These are phyloP conservation scores for Sarocladium oryzae DNA, from an alignment of 2,329 filamentous ascomycete species.

Conservation along the genomic window DNA sequence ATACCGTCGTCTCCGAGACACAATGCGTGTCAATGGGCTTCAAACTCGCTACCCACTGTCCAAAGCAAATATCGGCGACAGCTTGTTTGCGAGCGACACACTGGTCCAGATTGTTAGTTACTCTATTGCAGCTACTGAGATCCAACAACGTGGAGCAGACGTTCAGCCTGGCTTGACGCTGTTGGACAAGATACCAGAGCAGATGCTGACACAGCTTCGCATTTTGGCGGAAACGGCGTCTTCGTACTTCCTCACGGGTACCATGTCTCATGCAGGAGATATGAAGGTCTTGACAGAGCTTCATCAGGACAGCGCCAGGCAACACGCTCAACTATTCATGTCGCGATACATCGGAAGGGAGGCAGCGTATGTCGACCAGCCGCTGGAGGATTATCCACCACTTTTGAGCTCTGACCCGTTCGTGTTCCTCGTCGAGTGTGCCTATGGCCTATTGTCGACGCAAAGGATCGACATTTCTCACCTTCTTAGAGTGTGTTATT, in stretches of 20 bases:
- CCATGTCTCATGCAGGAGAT: conserved; percentile 56
- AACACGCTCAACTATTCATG: conserved; percentile 71
- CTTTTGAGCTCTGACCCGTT: conserved; percentile 67
- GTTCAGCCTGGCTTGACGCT: conserved; percentile 67
- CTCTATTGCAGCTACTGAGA: conserved; percentile 83
- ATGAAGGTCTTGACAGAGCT: conserved; percentile 63
- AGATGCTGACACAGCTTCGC: conserved; percentile 78
- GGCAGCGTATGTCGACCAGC: conserved; percentile 31
- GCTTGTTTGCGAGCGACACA: conserved; percentile 48
- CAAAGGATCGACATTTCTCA: conserved; percentile 70
- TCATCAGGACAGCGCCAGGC: conserved; percentile 58
- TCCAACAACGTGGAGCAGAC: conserved; percentile 81
- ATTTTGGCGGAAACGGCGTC: conserved; percentile 83
- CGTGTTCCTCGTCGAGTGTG: conserved; percentile 73
- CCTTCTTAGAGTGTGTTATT: conserved; percentile 77
- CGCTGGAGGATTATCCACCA: conserved; percentile 44
- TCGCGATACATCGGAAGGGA: conserved; percentile 43
- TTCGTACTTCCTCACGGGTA: conserved; percentile 69
- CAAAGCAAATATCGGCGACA: background rate
- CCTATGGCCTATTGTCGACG: conserved; percentile 61
- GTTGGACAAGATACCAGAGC: conserved; percentile 76
- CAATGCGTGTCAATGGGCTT: conserved; percentile 49
- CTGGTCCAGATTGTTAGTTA: conserved; percentile 66
- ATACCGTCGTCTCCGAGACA: conserved; percentile 55
- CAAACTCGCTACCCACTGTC: conserved; percentile 28